phyloP scores from a whole-genome alignment of 2,329 filamentous ascomycete genomes.

The Paraconiothyrium sp. region DNA sequence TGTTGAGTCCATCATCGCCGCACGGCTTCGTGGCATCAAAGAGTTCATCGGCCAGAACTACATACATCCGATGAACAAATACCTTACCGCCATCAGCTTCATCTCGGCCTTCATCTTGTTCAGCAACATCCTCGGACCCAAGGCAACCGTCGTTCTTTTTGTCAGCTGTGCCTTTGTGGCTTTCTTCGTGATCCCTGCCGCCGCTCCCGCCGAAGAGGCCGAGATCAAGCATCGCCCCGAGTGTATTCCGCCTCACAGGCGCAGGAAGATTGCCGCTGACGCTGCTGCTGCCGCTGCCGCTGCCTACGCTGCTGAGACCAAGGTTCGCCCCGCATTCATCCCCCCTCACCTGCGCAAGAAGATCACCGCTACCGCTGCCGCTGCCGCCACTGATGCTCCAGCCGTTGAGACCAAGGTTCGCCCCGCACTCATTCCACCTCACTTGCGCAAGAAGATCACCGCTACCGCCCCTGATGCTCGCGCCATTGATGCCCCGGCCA shows the following conservation, averaged over 20 bases:
- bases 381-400: background rate
- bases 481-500: too few relatives aligned
- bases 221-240: background rate
- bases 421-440: background rate
- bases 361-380: constrained; percentile 2
- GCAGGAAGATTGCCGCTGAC: constrained; percentile 23
- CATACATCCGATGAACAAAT: background rate
- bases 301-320: background rate
- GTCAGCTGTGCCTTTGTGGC: too few relatives aligned
- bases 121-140: too few relatives aligned
- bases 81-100: background rate
- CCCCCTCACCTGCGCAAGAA: constrained; percentile 23
- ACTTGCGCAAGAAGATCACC: constrained; percentile 24
- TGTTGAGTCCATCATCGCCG: background rate
- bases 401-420: background rate
- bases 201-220: background rate
- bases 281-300: too few relatives aligned
- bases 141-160: too few relatives aligned
- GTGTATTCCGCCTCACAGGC: background rate
- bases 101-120: background rate
- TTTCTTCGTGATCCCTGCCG: background rate
- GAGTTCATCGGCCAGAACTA: background rate
- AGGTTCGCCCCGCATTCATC: background rate
- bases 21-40: background rate
- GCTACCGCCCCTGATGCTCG: too few relatives aligned